These are phyloP conservation scores for Sporormia fimetaria DNA, from an alignment of 495 filamentous ascomycete genomes.

Conservation along the genomic window DNA sequence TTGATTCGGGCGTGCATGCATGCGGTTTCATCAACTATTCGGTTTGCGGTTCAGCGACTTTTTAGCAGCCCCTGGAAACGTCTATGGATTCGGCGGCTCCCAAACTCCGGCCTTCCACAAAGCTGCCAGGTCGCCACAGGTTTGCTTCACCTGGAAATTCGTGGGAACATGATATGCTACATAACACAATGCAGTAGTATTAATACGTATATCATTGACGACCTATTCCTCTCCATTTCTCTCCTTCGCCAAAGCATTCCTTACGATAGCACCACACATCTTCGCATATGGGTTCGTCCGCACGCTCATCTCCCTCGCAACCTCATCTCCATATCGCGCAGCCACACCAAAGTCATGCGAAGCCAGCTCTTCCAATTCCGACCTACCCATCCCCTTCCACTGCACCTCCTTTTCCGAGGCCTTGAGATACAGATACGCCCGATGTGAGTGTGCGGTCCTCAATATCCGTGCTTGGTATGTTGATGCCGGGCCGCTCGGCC, in stretches of 20 bases:
- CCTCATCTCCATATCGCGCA: conserved; percentile 65
- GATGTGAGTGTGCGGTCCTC: conserved; percentile 62
- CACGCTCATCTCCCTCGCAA: conserved; percentile 65
- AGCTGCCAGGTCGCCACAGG: too few relatives aligned
- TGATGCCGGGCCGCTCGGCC: conserved; percentile 43
- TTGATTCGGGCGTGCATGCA: too few relatives aligned
- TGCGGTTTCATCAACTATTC: too few relatives aligned
- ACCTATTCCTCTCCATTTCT: conserved; percentile 1
- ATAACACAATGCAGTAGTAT: too few relatives aligned
- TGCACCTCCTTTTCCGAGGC: conserved; percentile 39
- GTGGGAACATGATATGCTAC: too few relatives aligned
- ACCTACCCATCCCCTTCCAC: conserved; percentile 37
- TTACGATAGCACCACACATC: conserved; percentile 78
- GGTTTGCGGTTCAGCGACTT: too few relatives aligned
- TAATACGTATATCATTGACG: too few relatives aligned
- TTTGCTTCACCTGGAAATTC: too few relatives aligned
- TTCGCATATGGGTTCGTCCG: conserved; percentile 79
- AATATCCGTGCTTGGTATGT: conserved; percentile 50
- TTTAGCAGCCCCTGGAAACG: too few relatives aligned
- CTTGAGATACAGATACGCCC: conserved; percentile 57
- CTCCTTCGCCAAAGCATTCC: conserved; percentile 75
- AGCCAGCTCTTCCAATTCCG: conserved; percentile 59
- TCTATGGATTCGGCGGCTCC: too few relatives aligned
- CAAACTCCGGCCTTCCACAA: too few relatives aligned
- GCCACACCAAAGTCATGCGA: conserved; percentile 64